phyloP scores from a whole-genome alignment of 1,284 basidiomycete species.

The Fomitopsis schrenkii region DNA sequence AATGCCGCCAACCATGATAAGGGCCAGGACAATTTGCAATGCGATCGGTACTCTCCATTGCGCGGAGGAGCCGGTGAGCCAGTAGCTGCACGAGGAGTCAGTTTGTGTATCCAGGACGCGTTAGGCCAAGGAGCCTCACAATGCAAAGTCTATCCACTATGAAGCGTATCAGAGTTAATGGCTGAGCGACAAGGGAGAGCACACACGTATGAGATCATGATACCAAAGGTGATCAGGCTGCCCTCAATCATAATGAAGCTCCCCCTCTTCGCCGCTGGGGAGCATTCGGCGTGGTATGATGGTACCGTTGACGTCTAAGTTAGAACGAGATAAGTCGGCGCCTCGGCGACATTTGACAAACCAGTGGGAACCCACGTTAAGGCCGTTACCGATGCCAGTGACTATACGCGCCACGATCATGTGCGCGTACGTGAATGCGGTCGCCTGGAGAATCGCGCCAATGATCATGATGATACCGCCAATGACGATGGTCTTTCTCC shows the following conservation, averaged over 20 bases:
- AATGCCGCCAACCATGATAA: conserved; percentile 56
- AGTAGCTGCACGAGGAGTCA: conserved; percentile 37
- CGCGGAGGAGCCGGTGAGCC: conserved; percentile 45
- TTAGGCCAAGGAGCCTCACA: conserved; percentile 31
- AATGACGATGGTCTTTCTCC: conserved; percentile 47
- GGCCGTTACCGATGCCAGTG: conserved; percentile 64
- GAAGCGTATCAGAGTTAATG: neutral
- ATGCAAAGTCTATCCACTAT: conserved; percentile 60
- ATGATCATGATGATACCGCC: conserved; percentile 58
- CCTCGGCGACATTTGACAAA: neutral
- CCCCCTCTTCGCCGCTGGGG: conserved; percentile 56
- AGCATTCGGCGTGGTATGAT: conserved; percentile 64
- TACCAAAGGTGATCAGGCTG: conserved; percentile 64
- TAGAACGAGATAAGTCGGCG: conserved; percentile 6
- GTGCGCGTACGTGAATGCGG: conserved; percentile 50
- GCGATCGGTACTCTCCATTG: conserved; percentile 73
- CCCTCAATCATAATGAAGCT: conserved; percentile 69
- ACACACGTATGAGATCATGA: conserved; percentile 58
- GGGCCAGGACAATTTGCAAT: conserved; percentile 60
- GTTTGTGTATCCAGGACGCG: neutral
- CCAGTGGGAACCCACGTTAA: conserved; percentile 42
- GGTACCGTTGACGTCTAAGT: conserved; percentile 61
- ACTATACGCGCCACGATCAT: conserved; percentile 60
- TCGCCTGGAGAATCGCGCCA: conserved; percentile 57
- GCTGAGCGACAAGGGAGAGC: neutral